A percentile compares a stretch with the other conserved stretches of the same genome.
phyloP scores from a whole-genome alignment of 2,329 filamentous ascomycete species.

The Didymella pinodella region DNA sequence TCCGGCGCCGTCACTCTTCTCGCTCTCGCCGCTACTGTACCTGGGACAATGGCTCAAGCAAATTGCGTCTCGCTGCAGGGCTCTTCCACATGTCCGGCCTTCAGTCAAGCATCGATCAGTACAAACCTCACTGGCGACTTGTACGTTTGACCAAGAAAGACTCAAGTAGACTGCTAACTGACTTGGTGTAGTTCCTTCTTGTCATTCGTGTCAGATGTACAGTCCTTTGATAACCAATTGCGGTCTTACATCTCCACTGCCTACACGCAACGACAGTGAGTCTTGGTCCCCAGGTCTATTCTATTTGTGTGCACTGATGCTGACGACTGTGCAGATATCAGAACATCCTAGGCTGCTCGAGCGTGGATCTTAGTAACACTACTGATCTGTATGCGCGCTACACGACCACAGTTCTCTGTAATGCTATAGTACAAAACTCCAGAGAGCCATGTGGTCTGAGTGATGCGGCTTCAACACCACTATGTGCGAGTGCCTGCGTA shows the following conservation, averaged over 20 bases:
- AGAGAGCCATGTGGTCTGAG: constrained; percentile 72
- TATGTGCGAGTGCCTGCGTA: constrained; percentile 91
- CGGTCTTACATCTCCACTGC: constrained; percentile 74
- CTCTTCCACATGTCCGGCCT: constrained; percentile 76
- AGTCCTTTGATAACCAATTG: constrained; percentile 80
- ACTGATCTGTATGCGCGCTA: constrained; percentile 89
- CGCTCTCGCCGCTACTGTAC: constrained; percentile 41
- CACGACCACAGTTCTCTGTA: constrained; percentile 91
- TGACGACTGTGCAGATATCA: constrained; percentile 72
- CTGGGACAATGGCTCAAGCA: constrained; percentile 51
- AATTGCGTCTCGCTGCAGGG: constrained; percentile 72
- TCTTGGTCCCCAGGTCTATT: not conserved
- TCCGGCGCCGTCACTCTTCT: constrained; percentile 32
- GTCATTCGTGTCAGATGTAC: constrained; percentile 75
- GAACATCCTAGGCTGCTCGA: constrained; percentile 78
- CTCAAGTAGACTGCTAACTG: constrained; percentile 27
- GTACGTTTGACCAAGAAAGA: constrained; percentile 56
- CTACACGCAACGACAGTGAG: constrained; percentile 82
- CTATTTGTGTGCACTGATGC: constrained; percentile 23
- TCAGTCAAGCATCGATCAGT: constrained; percentile 74
- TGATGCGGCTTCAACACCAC: constrained; percentile 69
- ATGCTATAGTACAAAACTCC: constrained; percentile 91
- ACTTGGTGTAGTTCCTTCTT: constrained; percentile 76
- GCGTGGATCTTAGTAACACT: constrained; percentile 79
- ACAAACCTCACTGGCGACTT: constrained; percentile 70